Conservation (phyloP, 192 early-diverging fungal species). For the Phycomyces nitens region DNA sequence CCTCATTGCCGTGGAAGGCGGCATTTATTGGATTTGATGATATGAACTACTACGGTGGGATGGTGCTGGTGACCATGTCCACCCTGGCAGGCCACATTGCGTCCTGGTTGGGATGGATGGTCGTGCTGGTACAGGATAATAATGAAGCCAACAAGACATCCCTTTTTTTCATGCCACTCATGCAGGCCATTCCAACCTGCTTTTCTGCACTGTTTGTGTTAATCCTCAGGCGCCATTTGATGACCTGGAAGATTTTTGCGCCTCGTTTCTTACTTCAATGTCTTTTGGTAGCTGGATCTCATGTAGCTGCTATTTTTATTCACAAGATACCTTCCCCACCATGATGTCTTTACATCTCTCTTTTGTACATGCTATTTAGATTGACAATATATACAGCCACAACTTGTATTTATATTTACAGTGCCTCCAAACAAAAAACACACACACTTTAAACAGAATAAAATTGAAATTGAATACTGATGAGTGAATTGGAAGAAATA, state of each 20-base stretch:
- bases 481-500: too few species aligned
- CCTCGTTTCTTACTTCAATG: constrained; percentile 75
- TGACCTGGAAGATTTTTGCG: constrained; percentile 98
- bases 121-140: constrained; percentile 1
- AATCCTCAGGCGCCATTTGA: constrained; percentile 71
- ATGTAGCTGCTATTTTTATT: constrained; percentile 2
- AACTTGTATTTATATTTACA: too few species aligned
- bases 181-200: constrained; percentile 28
- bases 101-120: constrained; percentile 28
- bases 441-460: too few species aligned
- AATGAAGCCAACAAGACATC: not conserved
- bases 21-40: constrained; percentile 83
- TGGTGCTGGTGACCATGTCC: constrained; percentile 70
- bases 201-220: constrained; percentile 35
- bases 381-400: too few species aligned
- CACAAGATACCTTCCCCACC: too few species aligned
- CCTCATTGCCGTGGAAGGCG: constrained; percentile 88
- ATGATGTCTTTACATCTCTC: too few species aligned
- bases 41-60: constrained; percentile 64
- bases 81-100: constrained; percentile 54
- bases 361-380: too few species aligned
- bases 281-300: constrained; percentile 26
- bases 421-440: too few species aligned
- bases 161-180: constrained; percentile 14
- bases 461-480: too few species aligned